Base-by-base conservation (phyloP, 2,329 filamentous ascomycete species). In the Cordyceps javanica region DNA sequence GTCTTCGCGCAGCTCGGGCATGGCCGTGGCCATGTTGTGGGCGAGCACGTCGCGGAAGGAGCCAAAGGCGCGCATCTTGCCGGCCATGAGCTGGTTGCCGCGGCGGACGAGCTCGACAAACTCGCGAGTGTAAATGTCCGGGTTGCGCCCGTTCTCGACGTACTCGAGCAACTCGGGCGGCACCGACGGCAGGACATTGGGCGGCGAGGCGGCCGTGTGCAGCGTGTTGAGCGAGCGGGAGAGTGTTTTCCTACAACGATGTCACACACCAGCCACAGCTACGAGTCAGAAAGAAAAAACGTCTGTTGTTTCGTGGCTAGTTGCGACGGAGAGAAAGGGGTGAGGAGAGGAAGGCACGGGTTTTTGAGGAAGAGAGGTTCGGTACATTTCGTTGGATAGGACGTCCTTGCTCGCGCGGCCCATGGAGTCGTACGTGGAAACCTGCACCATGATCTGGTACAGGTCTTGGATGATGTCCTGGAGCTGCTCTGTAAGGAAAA, bases 61-160 rank as follows among this genome's bases (percentile, higher is more conserved):
- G 11, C 69, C 75, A 67, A 88, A 89, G 36, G 85, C 85, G 64
- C 72, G 69, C 70, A 79, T 75, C 75, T 88, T 88, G 57, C 86
- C 86, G 64, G 80, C 77, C 74, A 86, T 79, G 60, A 86, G 73
- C 76, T 88, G 86, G 73, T 89, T 89, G 41, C 80, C 77, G 48
- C 84, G 76, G 56, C 85, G 75, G 25, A 86, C 84, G 54, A 86
- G 76, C 79, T 89, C 86, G 66, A 88, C 85, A 65, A 89, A 88
- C 74, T 89, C 86, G 66, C 86, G 78, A 56, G 86, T 89, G 76
- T 89, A 89, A 64, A 89, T 88, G 71, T 89, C 86, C 2, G 86
- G 86, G 74, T 89, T 89, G 52, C 86, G 83, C 45, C 86, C 85
- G 67, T 83, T 82, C 69, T 89, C 85, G 65, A 89, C 85, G 72